These are phyloP conservation scores for Protomyces inouyei DNA, from an alignment of 1,139 yeast species.

Conservation along the genomic window DNA sequence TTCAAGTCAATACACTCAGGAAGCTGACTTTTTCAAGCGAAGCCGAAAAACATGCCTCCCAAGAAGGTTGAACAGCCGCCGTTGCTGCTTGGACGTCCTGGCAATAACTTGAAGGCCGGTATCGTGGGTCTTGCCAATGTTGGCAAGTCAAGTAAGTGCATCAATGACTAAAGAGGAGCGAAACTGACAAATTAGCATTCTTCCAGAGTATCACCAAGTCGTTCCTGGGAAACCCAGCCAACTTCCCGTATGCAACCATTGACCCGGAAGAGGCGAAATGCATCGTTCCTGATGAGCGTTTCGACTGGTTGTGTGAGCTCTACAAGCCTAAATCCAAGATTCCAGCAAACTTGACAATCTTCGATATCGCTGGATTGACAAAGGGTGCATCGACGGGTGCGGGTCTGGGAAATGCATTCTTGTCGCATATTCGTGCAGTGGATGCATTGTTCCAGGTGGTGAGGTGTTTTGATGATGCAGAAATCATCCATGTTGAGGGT, in stretches of 20 bases:
- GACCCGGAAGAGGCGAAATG: constrained; percentile 99
- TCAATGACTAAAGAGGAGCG: constrained; percentile 33
- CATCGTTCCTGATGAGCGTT: constrained; percentile 87
- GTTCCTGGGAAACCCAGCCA: constrained; percentile 93
- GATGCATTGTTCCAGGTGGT: constrained; percentile 98
- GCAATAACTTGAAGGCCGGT: constrained; percentile 72
- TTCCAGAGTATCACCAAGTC: constrained; percentile 74
- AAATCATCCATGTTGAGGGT: constrained; percentile 95
- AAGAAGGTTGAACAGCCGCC: constrained; percentile 91
- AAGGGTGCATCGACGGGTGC: constrained; percentile 98
- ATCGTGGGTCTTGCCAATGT: constrained; percentile 58
- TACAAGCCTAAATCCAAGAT: constrained; percentile 83
- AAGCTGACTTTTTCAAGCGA: not conserved
- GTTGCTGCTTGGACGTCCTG: constrained; percentile 93
- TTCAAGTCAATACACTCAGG: not conserved
- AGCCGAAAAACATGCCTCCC: constrained; percentile 66
- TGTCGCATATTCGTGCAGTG: constrained; percentile 95
- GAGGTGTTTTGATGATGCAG: constrained; percentile 97
- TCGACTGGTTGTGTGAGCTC: constrained; percentile 64
- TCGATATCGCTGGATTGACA: constrained; percentile 97
- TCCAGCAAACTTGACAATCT: constrained; percentile 89
- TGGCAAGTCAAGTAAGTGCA: constrained; percentile 65
- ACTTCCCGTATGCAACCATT: constrained; percentile 94
- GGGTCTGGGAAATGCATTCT: constrained; percentile 96
- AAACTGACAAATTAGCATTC: constrained; percentile 36